Evolutionary conservation across 805 yeast genomes (phyloP).

Genomic region (Alloascoidea africana): DNA sequence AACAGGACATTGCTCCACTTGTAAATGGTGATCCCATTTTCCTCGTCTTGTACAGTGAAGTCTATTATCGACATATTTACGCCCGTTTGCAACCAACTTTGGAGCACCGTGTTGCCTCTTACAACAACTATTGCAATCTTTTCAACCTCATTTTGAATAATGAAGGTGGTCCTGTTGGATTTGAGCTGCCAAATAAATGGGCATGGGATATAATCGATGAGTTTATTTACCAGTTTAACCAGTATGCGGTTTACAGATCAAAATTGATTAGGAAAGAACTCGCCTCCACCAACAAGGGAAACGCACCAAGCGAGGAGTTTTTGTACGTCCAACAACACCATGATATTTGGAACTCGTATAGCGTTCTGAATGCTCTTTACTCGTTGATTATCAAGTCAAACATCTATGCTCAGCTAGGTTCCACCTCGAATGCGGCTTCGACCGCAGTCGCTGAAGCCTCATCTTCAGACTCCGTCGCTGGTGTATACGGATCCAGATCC

Average conservation of each 20-base stretch:
- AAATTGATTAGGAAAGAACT: constrained; percentile 18
- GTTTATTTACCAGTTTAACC: constrained; percentile 34
- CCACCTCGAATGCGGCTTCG: constrained; percentile 16
- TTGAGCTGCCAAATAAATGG: constrained; percentile 33
- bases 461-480: constrained; percentile 18
- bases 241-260: constrained; percentile 25
- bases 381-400: constrained; percentile 26
- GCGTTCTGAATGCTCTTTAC: constrained; percentile 32
- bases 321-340: constrained; percentile 21
- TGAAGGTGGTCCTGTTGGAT: constrained; percentile 25
- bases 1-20: constrained; percentile 23
- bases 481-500: constrained; percentile 26
- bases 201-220: constrained; percentile 37
- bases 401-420: constrained; percentile 24
- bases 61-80: constrained; percentile 33
- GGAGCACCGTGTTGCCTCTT: constrained; percentile 29
- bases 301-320: constrained; percentile 18
- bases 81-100: constrained; percentile 27
- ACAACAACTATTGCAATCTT: constrained; percentile 31
- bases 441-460: constrained; percentile 5
- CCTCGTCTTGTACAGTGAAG: constrained; percentile 29
- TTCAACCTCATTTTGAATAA: constrained; percentile 29
- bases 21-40: constrained; percentile 30
- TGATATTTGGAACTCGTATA: constrained; percentile 30
- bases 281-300: constrained; percentile 13